Evolutionary conservation across 2,329 filamentous ascomycete species (phyloP), one percentile per base, ranked within the genome.

Genomic region (Sarocladium kiliense): DNA sequence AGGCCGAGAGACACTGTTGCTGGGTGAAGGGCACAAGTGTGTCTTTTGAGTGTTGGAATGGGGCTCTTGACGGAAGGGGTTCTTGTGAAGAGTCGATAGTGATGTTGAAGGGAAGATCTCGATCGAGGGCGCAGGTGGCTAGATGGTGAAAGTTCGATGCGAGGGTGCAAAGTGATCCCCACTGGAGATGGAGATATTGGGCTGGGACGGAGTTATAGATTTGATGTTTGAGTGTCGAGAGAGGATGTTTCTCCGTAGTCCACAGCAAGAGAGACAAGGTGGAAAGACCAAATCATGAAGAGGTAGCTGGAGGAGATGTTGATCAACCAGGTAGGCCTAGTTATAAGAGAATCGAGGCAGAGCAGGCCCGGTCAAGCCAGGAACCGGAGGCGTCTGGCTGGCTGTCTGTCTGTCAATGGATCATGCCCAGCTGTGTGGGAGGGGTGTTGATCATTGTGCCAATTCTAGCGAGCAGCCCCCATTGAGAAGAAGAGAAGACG

Each of bases 1-100:
- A 63, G 58, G 61, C 64, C 63, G 65, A 68, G 70, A 73, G 66
- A 72, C 65, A 71, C 59, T 57, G 55, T 51, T 51, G 18, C 47
- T 36, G 27, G 30, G 47, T 58, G 57, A 61, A 62, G 59, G 60
- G 62, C 57, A 25, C 6, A 25, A 34, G 14, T 51, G 7, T 5
- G 3, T 11, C n/a, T 51, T 32, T 21, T 51, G 12, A 25, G 54
- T 50, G 59, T 68, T 63, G 60, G 58, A 66, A 68, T 67, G 59
- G 58, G 44, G 51, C 47, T 54, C 50, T 23, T 27, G 32, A 27
- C 21, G 21, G 50, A 41, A 39, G 34, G 36, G 50, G 36, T 53
- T 53, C 50, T 27, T 53, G 32, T 39, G 36, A 53, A 53, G 50
- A 39, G 50, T 53, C 50, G 50, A 53, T 39, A 53, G 34, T 53